phyloP scores from a whole-genome alignment of 225 moss, liverwort and hornwort genomes.

The Pseudisothecium myosuroides region DNA sequence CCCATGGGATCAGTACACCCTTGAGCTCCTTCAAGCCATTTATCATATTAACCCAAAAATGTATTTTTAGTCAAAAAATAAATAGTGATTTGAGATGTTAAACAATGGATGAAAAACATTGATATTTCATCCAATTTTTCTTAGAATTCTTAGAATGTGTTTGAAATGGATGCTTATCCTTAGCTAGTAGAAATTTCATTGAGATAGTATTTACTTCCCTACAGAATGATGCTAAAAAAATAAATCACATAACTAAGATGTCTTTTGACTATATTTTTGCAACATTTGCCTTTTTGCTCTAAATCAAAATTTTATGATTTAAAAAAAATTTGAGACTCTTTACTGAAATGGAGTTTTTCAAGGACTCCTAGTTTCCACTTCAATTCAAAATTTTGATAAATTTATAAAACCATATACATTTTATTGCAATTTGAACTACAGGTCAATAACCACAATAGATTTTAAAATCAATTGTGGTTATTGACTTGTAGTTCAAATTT shows the following conservation, averaged over 20 bases:
- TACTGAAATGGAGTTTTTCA: background rate
- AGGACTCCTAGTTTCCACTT: background rate
- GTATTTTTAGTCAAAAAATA: background rate
- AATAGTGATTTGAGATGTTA: background rate
- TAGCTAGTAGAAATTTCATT: background rate
- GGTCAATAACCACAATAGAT: background rate
- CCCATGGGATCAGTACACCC: accelerated
- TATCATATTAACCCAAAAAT: accelerated
- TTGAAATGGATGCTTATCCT: background rate
- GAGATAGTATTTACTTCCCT: no score
- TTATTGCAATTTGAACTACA: background rate
- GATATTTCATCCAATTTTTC: background rate
- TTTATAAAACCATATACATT: background rate
- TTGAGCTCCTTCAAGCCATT: background rate
- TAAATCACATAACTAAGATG: accelerated
- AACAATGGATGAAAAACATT: background rate
- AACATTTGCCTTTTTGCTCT: background rate
- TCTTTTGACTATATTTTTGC: accelerated
- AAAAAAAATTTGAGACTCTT: accelerated
- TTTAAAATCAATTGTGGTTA: no score
- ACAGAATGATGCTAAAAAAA: background rate
- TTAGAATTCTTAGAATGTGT: no score
- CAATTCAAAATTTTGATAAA: background rate
- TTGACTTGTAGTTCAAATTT: no score
- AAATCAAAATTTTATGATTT: background rate